Evolutionary conservation across 768 basidiomycete genomes (phyloP).

Genomic region (Rhodotorula babjevae): DNA sequence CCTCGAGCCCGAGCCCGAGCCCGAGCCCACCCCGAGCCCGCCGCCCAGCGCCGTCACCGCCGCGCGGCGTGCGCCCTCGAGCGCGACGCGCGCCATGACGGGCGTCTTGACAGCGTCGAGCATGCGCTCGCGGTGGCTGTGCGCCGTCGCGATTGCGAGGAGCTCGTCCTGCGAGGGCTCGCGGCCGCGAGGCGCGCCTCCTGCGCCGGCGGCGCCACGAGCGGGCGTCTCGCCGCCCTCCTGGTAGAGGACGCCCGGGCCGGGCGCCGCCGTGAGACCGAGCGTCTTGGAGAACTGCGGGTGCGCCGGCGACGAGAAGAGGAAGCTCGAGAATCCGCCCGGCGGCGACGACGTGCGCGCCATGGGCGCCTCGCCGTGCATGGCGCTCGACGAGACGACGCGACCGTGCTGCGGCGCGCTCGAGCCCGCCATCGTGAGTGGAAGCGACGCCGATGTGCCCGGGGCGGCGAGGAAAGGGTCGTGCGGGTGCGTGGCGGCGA

Average conservation of each 20-base stretch:
- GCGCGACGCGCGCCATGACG: neutral
- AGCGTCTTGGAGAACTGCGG: slow-evolving; percentile 29
- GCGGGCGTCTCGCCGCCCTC: slow-evolving; percentile 22
- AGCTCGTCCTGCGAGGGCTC: neutral
- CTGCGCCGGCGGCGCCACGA: neutral
- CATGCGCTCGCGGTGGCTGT: neutral
- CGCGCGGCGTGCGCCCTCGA: neutral
- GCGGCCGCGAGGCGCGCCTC: neutral
- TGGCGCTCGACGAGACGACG: neutral
- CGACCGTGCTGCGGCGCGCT: too few species aligned
- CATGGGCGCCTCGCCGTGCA: neutral
- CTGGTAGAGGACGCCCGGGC: slow-evolving; percentile 28
- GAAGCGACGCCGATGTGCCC: neutral
- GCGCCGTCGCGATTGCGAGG: neutral
- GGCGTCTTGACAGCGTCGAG: slow-evolving; percentile 9
- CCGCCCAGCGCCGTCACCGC: neutral
- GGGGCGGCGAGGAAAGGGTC: slow-evolving; percentile 19
- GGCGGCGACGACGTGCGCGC: slow-evolving; percentile 16
- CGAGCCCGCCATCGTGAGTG: neutral
- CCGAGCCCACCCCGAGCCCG: too few species aligned
- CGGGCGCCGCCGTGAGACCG: slow-evolving; percentile 33
- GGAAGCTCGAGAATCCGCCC: neutral
- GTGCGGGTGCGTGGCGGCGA: slow-evolving; percentile 2
- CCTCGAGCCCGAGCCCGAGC: neutral
- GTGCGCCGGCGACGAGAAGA: slow-evolving; percentile 35